Conservation (phyloP, 1,284 basidiomycete species). For the Vanrija pseudolonga region DNA sequence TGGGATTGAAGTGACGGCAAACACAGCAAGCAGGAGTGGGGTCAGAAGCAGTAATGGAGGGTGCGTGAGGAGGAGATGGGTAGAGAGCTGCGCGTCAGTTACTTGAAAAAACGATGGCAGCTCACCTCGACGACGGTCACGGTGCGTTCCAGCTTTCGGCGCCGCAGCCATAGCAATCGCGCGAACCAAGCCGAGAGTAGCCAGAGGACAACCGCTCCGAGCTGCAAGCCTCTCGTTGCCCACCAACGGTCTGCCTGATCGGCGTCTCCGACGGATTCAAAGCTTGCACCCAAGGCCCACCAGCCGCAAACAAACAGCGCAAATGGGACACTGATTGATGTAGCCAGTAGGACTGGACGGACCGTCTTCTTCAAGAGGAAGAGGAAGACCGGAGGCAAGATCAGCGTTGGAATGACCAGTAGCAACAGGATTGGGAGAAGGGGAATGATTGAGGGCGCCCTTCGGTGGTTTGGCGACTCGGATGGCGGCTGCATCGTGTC, state of each 20-base stretch:
- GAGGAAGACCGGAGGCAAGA: slow-evolving; percentile 70
- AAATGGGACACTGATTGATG: slow-evolving; percentile 72
- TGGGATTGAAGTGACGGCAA: slow-evolving; percentile 72
- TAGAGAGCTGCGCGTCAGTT: slow-evolving; percentile 56
- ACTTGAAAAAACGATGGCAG: neutral
- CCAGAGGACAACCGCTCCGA: slow-evolving; percentile 74
- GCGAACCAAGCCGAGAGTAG: slow-evolving; percentile 66
- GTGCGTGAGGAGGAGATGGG: slow-evolving; percentile 69
- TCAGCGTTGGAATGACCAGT: slow-evolving; percentile 67
- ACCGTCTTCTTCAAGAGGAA: slow-evolving; percentile 72
- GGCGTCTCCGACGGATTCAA: slow-evolving; percentile 70
- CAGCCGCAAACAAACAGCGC: slow-evolving; percentile 74
- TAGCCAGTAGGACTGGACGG: slow-evolving; percentile 73
- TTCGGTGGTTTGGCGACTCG: neutral
- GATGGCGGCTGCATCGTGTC: slow-evolving; percentile 1
- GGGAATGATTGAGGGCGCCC: slow-evolving; percentile 57
- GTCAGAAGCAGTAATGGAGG: slow-evolving; percentile 77
- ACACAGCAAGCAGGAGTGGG: slow-evolving; percentile 67
- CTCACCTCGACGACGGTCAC: slow-evolving; percentile 64
- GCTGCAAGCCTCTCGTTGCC: slow-evolving; percentile 62
- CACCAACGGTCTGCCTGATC: slow-evolving; percentile 67
- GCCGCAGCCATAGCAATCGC: slow-evolving; percentile 63
- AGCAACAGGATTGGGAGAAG: slow-evolving; percentile 79
- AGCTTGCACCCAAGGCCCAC: slow-evolving; percentile 85
- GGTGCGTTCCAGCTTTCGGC: slow-evolving; percentile 57